Evolutionary conservation across 164 flowering plant species (phyloP).

Genomic region (Saururus chinensis): DNA sequence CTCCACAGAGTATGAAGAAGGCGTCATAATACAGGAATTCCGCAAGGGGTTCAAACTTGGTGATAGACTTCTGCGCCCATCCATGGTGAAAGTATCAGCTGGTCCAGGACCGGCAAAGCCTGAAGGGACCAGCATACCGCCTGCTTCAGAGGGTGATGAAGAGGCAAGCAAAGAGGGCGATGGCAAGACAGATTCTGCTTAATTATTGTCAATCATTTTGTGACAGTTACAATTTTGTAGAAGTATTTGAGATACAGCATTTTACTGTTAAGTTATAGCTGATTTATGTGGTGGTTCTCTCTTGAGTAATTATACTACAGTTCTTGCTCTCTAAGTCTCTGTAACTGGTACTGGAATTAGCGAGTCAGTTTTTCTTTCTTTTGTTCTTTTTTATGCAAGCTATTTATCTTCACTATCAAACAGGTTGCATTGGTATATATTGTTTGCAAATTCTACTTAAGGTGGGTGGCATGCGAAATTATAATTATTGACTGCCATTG

Average conservation of each 20-base stretch:
- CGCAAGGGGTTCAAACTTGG: constrained; percentile 84
- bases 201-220: background rate
- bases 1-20: constrained; percentile 65
- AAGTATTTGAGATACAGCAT: background rate
- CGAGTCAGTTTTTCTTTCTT: no score
- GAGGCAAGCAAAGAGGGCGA: constrained; percentile 18
- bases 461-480: no score
- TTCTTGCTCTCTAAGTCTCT: no score
- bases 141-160: constrained; percentile 5
- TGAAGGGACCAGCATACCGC: constrained; percentile 17
- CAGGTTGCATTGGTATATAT: no score
- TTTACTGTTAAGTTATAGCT: background rate
- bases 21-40: constrained; percentile 53
- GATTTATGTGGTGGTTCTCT: background rate
- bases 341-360: no score
- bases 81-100: constrained; percentile 94
- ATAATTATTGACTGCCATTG: no score
- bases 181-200: background rate
- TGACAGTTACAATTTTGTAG: constrained; percentile 17
- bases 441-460: no score
- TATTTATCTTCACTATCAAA: no score
- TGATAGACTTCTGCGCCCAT: constrained; percentile 72
- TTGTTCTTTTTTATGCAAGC: no score
- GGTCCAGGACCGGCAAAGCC: constrained; percentile 80
- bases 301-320: no score